Evolutionary conservation across 2,329 filamentous ascomycete species (phyloP).

Genomic region (Diaporthe capsici): DNA sequence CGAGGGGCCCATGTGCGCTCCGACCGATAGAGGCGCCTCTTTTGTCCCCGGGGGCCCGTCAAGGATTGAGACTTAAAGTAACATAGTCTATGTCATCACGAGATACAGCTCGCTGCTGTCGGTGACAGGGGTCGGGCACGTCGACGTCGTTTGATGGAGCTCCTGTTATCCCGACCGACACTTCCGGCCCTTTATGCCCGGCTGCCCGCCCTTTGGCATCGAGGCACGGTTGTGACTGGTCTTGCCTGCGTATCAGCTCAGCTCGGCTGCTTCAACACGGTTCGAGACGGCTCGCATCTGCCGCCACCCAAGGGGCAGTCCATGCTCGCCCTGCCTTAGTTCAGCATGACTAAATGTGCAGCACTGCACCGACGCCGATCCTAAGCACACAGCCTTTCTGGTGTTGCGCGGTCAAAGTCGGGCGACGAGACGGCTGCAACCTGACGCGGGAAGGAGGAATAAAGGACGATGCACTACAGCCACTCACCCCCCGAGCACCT

Average conservation of each 20-base stretch:
- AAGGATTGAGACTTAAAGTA: neutral
- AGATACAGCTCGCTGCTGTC: conserved; percentile 19
- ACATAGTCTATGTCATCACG: neutral
- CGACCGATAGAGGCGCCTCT: conserved; percentile 10
- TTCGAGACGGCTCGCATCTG: conserved; percentile 33
- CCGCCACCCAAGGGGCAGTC: conserved; percentile 24
- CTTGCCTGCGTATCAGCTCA: conserved; percentile 31
- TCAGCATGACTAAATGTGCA: conserved; percentile 30
- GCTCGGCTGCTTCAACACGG: conserved; percentile 32
- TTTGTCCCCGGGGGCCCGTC: neutral
- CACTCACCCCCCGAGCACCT: neutral
- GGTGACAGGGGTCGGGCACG: conserved; percentile 28
- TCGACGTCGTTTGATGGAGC: conserved; percentile 28
- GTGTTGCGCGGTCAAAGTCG: conserved; percentile 31
- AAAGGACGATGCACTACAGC: conserved; percentile 29
- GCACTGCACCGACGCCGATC: conserved; percentile 28
- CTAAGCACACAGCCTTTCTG: conserved; percentile 31
- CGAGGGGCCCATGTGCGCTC: conserved; percentile 8
- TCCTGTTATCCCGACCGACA: conserved; percentile 32
- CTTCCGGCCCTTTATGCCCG: conserved; percentile 31
- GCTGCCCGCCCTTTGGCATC: conserved; percentile 22
- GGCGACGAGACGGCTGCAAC: conserved; percentile 33
- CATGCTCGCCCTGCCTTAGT: conserved; percentile 31
- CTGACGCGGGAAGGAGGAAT: conserved; percentile 29
- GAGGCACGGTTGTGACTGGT: conserved; percentile 27